Base-by-base conservation (phyloP, 75 land plant genomes). In the Selaginella moellendorffii region DNA sequence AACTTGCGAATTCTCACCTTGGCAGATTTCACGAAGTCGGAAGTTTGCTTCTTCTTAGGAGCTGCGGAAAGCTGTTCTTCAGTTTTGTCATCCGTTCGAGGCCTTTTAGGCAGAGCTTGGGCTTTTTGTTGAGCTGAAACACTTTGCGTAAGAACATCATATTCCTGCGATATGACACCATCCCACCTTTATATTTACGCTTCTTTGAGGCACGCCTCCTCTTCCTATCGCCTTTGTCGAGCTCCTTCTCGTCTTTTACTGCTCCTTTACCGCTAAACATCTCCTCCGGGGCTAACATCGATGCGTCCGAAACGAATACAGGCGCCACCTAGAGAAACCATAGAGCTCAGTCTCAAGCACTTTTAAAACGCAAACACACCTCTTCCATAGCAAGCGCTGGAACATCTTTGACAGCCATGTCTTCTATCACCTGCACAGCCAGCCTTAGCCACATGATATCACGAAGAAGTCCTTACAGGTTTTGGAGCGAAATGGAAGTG, bases 371-470 rank as follows among this genome's bases (percentile, higher is more conserved):
- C n/a, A 42, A 65, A 27, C 24, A 42, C 2, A 89, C 99, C 99
- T 89, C 99, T 84, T 93, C 99, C 96, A 93, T 93, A 12, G 90
- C 90, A 22, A 93, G 76, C 31, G 99, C 99, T 61, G 99, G 99
- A 18, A 89, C 82, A 81, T 93, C 87, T 67, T 78, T 31, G 67
- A 93, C 74, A 27, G 87, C 79, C 99, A 93, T 86, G 54, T 93
- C 99, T 53, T 93, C 99, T 26, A 93, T 83, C 52, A 84, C 83
- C 98, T 92, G 77, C 30, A 10, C 30, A 54, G n/a, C n/a, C n/a
- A n/a, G n/a, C n/a, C n/a, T n/a, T n/a, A n/a, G n/a, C n/a, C n/a
- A n/a, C n/a, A 51, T 52, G 64, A 29, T 1, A 60, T 1, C 42
- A 28, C 51, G 20, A 26, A 30, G 28, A 9, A 63, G 28, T 0